Evolutionary conservation across 2,329 filamentous ascomycete species (phyloP), one percentile per base, ranked within the genome.

Genomic region (Sordariomycetes sp.): DNA sequence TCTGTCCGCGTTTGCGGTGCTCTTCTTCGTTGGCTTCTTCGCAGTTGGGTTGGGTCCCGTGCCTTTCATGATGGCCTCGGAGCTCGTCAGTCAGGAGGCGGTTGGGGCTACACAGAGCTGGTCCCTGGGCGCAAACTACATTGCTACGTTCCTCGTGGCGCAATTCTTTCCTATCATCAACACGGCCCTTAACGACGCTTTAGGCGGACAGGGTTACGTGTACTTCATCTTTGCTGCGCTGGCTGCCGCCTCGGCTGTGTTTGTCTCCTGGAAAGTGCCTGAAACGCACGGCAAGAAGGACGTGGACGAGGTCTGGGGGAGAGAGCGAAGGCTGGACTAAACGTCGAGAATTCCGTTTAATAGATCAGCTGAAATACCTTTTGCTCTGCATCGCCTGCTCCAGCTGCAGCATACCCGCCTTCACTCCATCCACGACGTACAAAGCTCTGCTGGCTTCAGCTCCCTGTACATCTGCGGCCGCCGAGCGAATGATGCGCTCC

Each of bases 131-230:
- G 82, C 85, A 11, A 96, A 92, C 56, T 96, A 93, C 68, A 68
- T 86, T 18, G 83, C 87, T 1, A 96, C 90, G 0, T 96, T 95
- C 51, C 47, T 94, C 16, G 87, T 98, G 3, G 88, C 90, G 0
- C 87, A 95, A 48, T 94, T 94, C 60, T 95, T 98, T 65, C 90
- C 92, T 0, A 72, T 95, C 15, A 58, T 94, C 40, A 93, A 94
- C 51, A 73, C 76, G 28, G 73, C 72, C 4, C 60, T 95, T 33
- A 88, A 81, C 48, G 53, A 59, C 1, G 49, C 57, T 4, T 54
- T 79, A 9, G 75, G 84, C 0, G 82, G 80, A 0, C 72, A 79
- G 4, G 88, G 90, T 2, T 84, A 81, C 64, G 82, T 92, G 0
- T 98, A 94, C 53, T 94, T 92, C 53, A 68, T 94, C n/a, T 98